Evolutionary conservation across 2,329 filamentous ascomycete species (phyloP), one percentile per base, ranked within the genome.

Genomic region (Colletotrichum simmondsii): DNA sequence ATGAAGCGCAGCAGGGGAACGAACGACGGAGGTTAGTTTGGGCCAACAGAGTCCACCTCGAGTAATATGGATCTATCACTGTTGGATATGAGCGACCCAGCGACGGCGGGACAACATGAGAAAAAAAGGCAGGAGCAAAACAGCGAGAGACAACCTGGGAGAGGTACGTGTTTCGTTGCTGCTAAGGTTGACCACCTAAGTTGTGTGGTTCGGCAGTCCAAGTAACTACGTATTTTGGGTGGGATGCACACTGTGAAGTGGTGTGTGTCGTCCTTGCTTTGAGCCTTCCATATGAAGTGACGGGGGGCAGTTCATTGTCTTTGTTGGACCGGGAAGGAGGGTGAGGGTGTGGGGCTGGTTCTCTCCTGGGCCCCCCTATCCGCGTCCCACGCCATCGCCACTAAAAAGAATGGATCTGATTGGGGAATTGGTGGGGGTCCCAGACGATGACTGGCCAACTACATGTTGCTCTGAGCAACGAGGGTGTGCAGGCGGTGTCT

Each of bases 401-500:
- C 71, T 61, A 54, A 24, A 58, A 72, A 57, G 30, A 72, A 12
- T 73, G 71, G 71, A 65, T 62, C 67, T 61, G 49, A 73, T 73
- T 73, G 71, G 71, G 61, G 49, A 65, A 65, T 71, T 42, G 71
- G 61, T 70, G 60, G 71, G 66, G 71, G 49, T 53, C 30, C 60
- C 58, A 26, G 61, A 68, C 66, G 56, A 70, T 61, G 57, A 46
- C 71, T 70, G 67, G 60, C 71, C 71, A 73, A 71, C 71, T 65
- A 67, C 60, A 63, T 71, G 71, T 73, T 73, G 66, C 71, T 73
- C 71, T 65, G 60, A 71, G 71, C 71, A 73, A 73, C 71, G 60
- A 37, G 32, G 52, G 16, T 8, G 42, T 22, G 26, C 30, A 35
- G 53, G 54, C 53, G 53, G 63, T 66, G 35, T 32, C 8, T 32